These are phyloP conservation scores for Alisma plantagoaquatica DNA, from an alignment of 106 monocot genomes.

Conservation along the genomic window DNA sequence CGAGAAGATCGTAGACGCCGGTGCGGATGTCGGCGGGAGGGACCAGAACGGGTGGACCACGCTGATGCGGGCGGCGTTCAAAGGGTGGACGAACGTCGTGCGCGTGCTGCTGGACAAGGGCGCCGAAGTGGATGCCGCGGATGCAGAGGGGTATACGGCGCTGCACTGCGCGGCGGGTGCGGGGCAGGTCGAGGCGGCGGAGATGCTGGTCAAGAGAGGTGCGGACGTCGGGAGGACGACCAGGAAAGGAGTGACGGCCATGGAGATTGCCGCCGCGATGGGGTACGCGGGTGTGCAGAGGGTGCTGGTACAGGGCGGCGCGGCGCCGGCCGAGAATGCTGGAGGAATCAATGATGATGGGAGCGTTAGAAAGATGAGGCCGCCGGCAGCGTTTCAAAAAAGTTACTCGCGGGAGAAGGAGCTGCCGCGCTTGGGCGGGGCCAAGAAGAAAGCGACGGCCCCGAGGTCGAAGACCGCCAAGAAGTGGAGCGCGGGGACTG, in stretches of 20 bases:
- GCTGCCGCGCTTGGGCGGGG: too few species aligned
- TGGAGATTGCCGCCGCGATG: conserved; percentile 23
- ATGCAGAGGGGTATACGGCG: conserved; percentile 45
- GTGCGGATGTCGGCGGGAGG: conserved; percentile 27
- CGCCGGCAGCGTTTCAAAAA: too few species aligned
- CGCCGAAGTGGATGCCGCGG: conserved; percentile 26
- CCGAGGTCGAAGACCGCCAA: too few species aligned
- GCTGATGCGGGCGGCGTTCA: conserved; percentile 47
- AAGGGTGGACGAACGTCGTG: conserved; percentile 27
- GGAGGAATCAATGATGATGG: too few species aligned
- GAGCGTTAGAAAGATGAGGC: too few species aligned
- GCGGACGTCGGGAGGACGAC: conserved; percentile 27
- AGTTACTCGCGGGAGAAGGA: too few species aligned
- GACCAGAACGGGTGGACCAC: conserved; percentile 56
- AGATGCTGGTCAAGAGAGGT: conserved; percentile 29
- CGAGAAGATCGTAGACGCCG: conserved; percentile 15
- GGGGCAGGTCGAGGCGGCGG: conserved; percentile 32
- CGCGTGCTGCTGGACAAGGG: conserved; percentile 27
- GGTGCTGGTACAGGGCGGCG: conserved; percentile 18
- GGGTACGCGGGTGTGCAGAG: conserved; percentile 26
- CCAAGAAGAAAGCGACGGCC: too few species aligned
- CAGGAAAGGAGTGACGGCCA: conserved; percentile 22
- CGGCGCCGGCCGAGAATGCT: neutral
- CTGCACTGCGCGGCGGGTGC: conserved; percentile 51
- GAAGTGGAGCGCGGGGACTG: too few species aligned